phyloP scores from a whole-genome alignment of 2,329 filamentous ascomycete genomes.

The Colletotrichum sp. region DNA sequence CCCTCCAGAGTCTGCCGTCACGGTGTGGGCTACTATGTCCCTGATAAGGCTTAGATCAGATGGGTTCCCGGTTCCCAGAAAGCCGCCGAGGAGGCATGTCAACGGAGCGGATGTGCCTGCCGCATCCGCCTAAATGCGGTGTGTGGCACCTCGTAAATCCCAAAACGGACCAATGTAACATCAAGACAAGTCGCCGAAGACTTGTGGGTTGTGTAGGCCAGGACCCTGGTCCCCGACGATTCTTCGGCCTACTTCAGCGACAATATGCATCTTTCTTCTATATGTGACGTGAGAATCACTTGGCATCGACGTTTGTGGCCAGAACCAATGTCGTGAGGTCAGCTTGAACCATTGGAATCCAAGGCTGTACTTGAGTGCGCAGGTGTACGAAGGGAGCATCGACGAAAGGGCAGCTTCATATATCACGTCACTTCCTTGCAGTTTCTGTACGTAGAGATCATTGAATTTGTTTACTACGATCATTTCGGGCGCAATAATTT shows the following conservation, averaged over 20 bases:
- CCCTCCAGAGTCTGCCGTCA: not conserved
- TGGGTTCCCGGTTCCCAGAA: not conserved
- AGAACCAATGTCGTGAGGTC: not conserved
- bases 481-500: not conserved
- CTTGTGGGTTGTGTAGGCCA: not conserved
- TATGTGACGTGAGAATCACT: not conserved
- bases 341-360: not conserved
- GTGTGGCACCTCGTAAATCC: not conserved
- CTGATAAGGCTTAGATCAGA: not conserved
- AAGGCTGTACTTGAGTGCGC: not conserved
- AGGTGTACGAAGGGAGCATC: not conserved
- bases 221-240: not conserved
- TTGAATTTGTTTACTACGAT: not conserved
- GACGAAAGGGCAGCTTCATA: not conserved
- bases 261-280: not conserved
- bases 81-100: not conserved
- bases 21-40: not conserved
- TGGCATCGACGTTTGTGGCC: not conserved
- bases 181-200: not conserved
- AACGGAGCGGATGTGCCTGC: not conserved
- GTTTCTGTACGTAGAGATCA: not conserved
- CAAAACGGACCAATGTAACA: not conserved
- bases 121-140: not conserved
- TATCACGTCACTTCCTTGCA: not conserved
- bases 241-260: not conserved